Base-by-base conservation (phyloP, 331 rosid genomes). In the Quercus phellos region DNA sequence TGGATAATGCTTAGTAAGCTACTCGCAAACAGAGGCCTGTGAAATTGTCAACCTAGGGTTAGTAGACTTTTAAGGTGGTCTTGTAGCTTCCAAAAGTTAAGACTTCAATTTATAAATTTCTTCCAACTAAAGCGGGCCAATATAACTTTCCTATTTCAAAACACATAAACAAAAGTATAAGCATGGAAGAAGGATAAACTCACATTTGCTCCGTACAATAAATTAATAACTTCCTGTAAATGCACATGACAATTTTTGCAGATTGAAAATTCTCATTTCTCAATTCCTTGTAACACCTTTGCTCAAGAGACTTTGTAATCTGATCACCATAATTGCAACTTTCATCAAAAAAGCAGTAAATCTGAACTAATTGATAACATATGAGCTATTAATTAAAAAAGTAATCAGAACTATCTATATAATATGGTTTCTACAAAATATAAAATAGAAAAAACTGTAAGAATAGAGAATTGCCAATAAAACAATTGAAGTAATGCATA, bases 191-290 rank as follows among this genome's bases (percentile, higher is more conserved):
- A 71, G 74, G 51, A 79, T 19, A 78, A 75, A 86, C 99, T 89
- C 85, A 95, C 99, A 95, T 89, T 79, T 93, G 96, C 81, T 90
- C 98, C 87, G 85, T 93, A 83, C 99, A 95, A 74, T 94, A 87
- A 81, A 75, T 70, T 82, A 90, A 67, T 81, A 93, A 83, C 82
- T 95, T 95, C 87, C 83, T 87, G 87, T 91, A 95, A 70, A 95
- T 91, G 81, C 89, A 77, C 93, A 93, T 88, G 87, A 93, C 93
- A 64, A 91, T 84, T 90, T 84, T 91, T 18, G 90, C 85, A 24
- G 96, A 80, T 19, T 5, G 87, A 76, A 91, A 85, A 70, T 91
- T 95, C 86, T 93, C 98, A 50, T 71, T 85, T 71, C 98, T 88
- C 72, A 95, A 70, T 84, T 95, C 98, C 85, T 79, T 95, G 92